A percentile compares a stretch with the other conserved stretches of the same genome.
Evolutionary conservation across 257 asterid genomes (phyloP).

Genomic region (Thymus quinquecostatus): DNA sequence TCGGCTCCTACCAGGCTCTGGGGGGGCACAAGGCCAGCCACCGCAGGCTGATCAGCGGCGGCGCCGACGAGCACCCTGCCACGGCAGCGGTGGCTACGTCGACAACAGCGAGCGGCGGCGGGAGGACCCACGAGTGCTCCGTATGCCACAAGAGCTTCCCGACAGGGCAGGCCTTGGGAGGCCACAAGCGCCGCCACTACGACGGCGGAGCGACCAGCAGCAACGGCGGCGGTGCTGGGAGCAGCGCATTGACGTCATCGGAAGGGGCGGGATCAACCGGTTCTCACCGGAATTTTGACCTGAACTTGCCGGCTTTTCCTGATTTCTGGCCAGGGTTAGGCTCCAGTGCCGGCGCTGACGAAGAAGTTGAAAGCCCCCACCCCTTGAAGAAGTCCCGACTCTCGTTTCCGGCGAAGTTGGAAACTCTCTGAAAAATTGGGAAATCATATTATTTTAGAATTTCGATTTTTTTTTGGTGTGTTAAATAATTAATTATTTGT

Average conservation of each 20-base stretch:
- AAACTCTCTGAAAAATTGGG: slow-evolving; percentile 21
- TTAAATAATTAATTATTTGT: neutral
- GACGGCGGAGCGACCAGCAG: slow-evolving; percentile 42
- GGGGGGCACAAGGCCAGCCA: slow-evolving; percentile 81
- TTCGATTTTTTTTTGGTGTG: neutral
- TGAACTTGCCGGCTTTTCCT: slow-evolving; percentile 55
- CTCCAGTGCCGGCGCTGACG: slow-evolving; percentile 33
- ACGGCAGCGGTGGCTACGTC: slow-evolving; percentile 1
- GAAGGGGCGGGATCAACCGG: slow-evolving; percentile 40
- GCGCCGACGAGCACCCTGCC: slow-evolving; percentile 29
- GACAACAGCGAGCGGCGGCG: slow-evolving; percentile 24
- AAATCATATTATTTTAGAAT: neutral
- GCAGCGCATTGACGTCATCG: slow-evolving; percentile 41
- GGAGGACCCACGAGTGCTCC: slow-evolving; percentile 57
- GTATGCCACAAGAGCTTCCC: slow-evolving; percentile 59
- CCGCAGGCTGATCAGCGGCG: slow-evolving; percentile 41
- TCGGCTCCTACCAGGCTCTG: slow-evolving; percentile 60
- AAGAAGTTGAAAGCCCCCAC: slow-evolving; percentile 65
- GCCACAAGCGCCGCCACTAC: slow-evolving; percentile 68
- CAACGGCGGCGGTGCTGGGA: slow-evolving; percentile 31
- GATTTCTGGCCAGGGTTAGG: slow-evolving; percentile 45
- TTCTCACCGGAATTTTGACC: slow-evolving; percentile 43
- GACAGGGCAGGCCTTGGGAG: slow-evolving; percentile 64
- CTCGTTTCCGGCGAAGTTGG: slow-evolving; percentile 33
- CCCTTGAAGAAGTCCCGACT: slow-evolving; percentile 53